These are phyloP conservation scores for Suillus tomentosus DNA, from an alignment of 768 basidiomycete species.

Conservation along the genomic window DNA sequence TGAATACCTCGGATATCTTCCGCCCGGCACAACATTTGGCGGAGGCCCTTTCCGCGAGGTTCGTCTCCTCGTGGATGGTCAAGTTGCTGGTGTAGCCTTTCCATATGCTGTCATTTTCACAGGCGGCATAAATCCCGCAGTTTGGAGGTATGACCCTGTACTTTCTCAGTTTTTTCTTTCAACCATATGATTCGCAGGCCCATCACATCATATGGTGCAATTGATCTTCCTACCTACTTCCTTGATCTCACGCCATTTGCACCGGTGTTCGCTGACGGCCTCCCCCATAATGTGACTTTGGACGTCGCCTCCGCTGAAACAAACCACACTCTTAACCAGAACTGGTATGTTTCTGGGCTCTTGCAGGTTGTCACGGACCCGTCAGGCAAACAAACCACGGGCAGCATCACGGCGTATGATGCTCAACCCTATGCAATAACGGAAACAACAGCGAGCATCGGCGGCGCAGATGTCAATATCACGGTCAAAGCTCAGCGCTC, in stretches of 20 bases:
- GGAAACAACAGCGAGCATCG: conserved; percentile 46
- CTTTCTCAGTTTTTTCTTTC: neutral
- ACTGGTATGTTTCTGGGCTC: conserved; percentile 76
- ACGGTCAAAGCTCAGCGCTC: conserved; percentile 61
- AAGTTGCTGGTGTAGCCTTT: conserved; percentile 56
- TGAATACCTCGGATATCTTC: conserved; percentile 56
- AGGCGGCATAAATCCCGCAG: conserved; percentile 67
- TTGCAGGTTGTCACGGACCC: conserved; percentile 71
- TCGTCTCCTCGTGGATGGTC: conserved; percentile 57
- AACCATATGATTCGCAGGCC: conserved; percentile 43
- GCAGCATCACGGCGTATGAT: conserved; percentile 60
- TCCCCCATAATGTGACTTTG: conserved; percentile 70
- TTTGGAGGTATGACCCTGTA: conserved; percentile 53
- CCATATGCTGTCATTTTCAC: conserved; percentile 70
- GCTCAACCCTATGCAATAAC: conserved; percentile 59
- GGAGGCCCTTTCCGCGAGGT: conserved; percentile 65
- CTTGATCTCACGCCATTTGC: conserved; percentile 79
- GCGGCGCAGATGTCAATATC: conserved; percentile 52
- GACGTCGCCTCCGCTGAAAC: conserved; percentile 72
- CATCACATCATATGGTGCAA: conserved; percentile 73
- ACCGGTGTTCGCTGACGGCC: conserved; percentile 65
- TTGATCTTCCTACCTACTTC: conserved; percentile 78
- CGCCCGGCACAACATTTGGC: conserved; percentile 44
- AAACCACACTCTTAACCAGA: conserved; percentile 65
- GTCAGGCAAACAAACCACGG: conserved; percentile 65